Base-by-base conservation (phyloP, 2,329 filamentous ascomycete species). In the Oidium heveae region DNA sequence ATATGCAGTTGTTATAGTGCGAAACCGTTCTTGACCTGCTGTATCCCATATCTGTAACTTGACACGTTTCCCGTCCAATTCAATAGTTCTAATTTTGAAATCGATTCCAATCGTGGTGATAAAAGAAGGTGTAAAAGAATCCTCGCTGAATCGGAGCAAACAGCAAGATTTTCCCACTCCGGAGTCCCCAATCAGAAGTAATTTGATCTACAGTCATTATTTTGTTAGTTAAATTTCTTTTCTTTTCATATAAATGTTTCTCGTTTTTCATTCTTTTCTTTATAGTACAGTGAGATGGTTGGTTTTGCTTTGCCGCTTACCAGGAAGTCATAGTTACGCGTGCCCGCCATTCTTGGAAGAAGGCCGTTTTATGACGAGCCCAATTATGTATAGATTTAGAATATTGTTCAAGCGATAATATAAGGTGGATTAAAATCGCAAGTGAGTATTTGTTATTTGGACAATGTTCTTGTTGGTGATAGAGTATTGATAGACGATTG, bases 21-120 rank as follows among this genome's bases (percentile, higher is more conserved):
- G 80, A 77, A 98, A 98, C 58, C 91, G 84, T 72, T 98, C 91
- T 70, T 98, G 91, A 55, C 91, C 91, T 54, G 91, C 91, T 28
- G 91, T 98, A 67, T 98, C 91, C 91, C 91, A 98, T 71, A 98
- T 98, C 74, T 98, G 91, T 67, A 98, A 73, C 76, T 98, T 98
- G 65, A 98, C 91, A 59, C 89, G 79, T 79, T 98, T 98, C 68
- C 89, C 89, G 71, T 98, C 91, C 62, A 98, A 76, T 72, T 98
- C 91, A 72, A 98, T 98, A 60, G 91, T 98, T 62, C 91, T 80
- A 68, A 98, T 98, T 77, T 98, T 98, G 75, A 98, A 98, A 72
- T 98, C 91, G 73, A 98, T 96, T 63, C 91, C 91, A 70, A 98
- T 98, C 59, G 91, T 98, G 59, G 91, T 96, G 73, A 98, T 98